These are phyloP conservation scores for Sanghuangporus baumii DNA, from an alignment of 1,284 basidiomycete genomes.

Conservation along the genomic window DNA sequence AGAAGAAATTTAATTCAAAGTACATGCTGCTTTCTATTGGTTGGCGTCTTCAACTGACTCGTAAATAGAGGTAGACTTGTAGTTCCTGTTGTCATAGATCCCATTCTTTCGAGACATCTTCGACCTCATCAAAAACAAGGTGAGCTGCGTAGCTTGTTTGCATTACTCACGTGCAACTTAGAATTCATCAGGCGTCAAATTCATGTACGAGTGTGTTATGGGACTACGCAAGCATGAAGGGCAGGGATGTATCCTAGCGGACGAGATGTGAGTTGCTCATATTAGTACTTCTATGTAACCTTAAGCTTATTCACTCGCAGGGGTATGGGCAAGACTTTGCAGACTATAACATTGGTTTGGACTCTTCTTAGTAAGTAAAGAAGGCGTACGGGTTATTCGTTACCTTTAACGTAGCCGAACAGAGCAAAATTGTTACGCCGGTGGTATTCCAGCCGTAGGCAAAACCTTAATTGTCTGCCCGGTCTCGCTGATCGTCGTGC, in stretches of 20 bases:
- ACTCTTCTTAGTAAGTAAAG: slow-evolving; percentile 71
- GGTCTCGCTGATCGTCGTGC: slow-evolving; percentile 81
- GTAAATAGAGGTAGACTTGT: slow-evolving; percentile 43
- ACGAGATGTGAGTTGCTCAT: slow-evolving; percentile 73
- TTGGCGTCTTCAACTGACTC: background rate
- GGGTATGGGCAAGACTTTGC: slow-evolving; percentile 93
- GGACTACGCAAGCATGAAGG: slow-evolving; percentile 85
- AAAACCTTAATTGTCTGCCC: slow-evolving; percentile 94
- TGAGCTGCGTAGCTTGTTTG: slow-evolving; percentile 22
- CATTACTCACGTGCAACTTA: background rate
- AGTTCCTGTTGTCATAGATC: slow-evolving; percentile 92
- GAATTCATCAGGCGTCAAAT: slow-evolving; percentile 57
- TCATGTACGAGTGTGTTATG: slow-evolving; percentile 97
- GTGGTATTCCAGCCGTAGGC: slow-evolving; percentile 48
- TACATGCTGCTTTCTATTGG: slow-evolving; percentile 28
- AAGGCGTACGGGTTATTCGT: background rate
- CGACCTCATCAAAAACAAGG: slow-evolving; percentile 92
- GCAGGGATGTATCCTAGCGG: slow-evolving; percentile 92
- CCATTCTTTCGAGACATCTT: slow-evolving; percentile 71
- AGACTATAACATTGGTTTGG: slow-evolving; percentile 86
- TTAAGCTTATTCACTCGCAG: slow-evolving; percentile 35
- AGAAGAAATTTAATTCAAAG: slow-evolving; percentile 68
- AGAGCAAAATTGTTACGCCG: slow-evolving; percentile 84
- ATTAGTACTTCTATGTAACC: background rate
- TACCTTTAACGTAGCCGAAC: background rate